Conservation (phyloP, 306 rosid species). For the Cucurbita moschata region DNA sequence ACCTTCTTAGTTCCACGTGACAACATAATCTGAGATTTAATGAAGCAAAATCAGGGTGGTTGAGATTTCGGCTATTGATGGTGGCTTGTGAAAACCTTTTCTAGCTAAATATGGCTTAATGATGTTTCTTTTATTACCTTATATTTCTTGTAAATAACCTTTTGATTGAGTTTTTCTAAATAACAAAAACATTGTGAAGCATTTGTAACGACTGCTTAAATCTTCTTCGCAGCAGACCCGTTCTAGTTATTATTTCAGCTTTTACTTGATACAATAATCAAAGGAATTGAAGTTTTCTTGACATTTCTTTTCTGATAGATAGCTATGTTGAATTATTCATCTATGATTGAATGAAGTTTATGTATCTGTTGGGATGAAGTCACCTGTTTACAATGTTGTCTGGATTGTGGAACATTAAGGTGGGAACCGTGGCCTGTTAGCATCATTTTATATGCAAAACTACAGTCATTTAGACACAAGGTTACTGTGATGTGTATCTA, state of each 20-base stretch:
- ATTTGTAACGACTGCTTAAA: neutral
- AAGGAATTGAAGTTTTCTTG: neutral
- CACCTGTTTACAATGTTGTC: neutral
- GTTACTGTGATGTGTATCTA: neutral
- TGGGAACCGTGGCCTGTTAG: neutral
- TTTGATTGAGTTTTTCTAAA: neutral
- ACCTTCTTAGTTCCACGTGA: neutral
- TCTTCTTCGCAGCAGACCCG: neutral
- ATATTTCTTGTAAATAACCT: neutral
- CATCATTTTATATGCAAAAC: neutral
- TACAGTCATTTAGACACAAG: neutral
- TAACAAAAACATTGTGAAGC: neutral
- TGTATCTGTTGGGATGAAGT: neutral
- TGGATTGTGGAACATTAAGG: neutral
- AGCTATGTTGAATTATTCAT: neutral
- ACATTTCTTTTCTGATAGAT: neutral
- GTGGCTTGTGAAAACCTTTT: neutral
- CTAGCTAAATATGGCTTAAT: neutral
- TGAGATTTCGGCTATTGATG: neutral
- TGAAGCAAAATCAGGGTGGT: neutral
- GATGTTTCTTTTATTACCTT: neutral
- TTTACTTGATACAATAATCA: neutral
- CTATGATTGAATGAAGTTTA: neutral
- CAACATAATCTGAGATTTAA: neutral
- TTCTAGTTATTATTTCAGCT: neutral